Percentiles rank a stretch among this genome's conserved stretches.
phyloP scores from a whole-genome alignment of 768 basidiomycete species.

The Suillus decipiens region DNA sequence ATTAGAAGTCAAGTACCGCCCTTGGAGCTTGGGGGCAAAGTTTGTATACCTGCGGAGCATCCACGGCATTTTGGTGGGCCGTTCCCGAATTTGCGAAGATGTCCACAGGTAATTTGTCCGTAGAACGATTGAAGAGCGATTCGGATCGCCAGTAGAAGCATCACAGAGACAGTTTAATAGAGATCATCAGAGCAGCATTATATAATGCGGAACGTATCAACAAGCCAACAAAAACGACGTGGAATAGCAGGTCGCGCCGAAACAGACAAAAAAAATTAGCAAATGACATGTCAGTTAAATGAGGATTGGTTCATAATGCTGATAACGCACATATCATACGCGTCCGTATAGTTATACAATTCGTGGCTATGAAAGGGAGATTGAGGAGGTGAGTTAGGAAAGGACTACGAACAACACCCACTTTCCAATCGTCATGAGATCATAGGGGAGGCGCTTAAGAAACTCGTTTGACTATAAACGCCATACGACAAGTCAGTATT shows the following conservation, averaged over 20 bases:
- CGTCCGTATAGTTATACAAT: constrained; percentile 68
- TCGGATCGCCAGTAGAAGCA: neutral
- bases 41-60: constrained; percentile 51
- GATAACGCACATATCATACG: constrained; percentile 59
- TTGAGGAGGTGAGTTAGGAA: neutral
- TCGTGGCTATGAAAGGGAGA: constrained; percentile 58
- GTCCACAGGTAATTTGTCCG: neutral
- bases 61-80: too few species aligned
- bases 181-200: neutral
- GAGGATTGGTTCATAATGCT: neutral
- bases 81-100: neutral
- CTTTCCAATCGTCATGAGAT: constrained; percentile 86
- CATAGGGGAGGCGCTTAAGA: constrained; percentile 73
- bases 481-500: neutral
- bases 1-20: constrained; percentile 82
- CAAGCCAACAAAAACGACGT: neutral
- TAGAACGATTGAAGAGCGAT: neutral
- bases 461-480: constrained; percentile 82
- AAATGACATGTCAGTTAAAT: neutral
- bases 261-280: constrained; percentile 3
- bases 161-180: neutral
- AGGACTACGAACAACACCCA: constrained; percentile 25
- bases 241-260: neutral
- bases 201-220: neutral
- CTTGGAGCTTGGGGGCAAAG: constrained; percentile 65